These are phyloP conservation scores for sorghum (Sorghum bicolor) DNA, from an alignment of 176 grass and related monocot genomes.

Conservation along the genomic window Sorghum_bicolor_NCBIv3 NC_012877.2:17381001-17381500, in stretches of 20 bases:
- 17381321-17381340: neutral
- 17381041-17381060: neutral
- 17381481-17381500: neutral
- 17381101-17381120: neutral
- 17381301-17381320: neutral
- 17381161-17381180: neutral
- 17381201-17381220: neutral
- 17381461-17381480: conserved; percentile 4
- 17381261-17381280: neutral
- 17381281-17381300: neutral
- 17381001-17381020: conserved; percentile 5
- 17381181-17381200: neutral
- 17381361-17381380: neutral
- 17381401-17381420: neutral
- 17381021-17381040: conserved; percentile 4
- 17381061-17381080: neutral
- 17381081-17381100: neutral
- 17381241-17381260: too few relatives aligned
- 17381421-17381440: neutral
- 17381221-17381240: neutral
- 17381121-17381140: conserved; percentile 1
- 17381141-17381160: neutral
- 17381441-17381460: neutral
- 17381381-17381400: neutral
- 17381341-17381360: conserved; percentile 8